Evolutionary conservation across 371 early-diverging fungal genomes (phyloP).

Genomic region (Syncephalastrum racemosum): DNA sequence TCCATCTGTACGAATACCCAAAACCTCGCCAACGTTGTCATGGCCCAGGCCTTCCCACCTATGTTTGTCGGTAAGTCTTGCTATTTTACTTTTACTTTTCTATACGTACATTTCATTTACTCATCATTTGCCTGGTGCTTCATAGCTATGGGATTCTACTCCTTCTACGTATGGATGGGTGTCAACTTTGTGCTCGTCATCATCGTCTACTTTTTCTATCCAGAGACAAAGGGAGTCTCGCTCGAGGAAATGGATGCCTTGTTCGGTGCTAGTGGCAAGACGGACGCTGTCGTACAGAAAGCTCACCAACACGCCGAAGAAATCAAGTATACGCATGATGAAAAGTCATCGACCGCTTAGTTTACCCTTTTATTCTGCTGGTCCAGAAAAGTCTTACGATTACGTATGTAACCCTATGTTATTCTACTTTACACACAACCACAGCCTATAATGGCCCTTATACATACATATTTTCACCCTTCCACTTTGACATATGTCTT

Average conservation of each 20-base stretch:
- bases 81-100: constrained; percentile 20
- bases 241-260: constrained; percentile 77
- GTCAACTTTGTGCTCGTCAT: constrained; percentile 42
- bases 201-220: constrained; percentile 66
- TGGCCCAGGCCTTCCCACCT: constrained; percentile 60
- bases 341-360: too few species aligned
- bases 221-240: constrained; percentile 74
- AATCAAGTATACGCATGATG: too few species aligned
- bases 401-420: too few species aligned
- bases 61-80: constrained; percentile 56
- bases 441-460: too few species aligned
- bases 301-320: neutral
- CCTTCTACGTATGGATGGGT: constrained; percentile 31
- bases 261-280: constrained; percentile 31
- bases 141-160: constrained; percentile 40
- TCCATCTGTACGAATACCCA: constrained; percentile 81
- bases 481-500: too few species aligned
- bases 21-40: constrained; percentile 72
- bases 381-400: too few species aligned
- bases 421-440: too few species aligned
- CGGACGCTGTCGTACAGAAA: constrained; percentile 2
- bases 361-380: too few species aligned
- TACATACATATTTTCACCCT: too few species aligned
- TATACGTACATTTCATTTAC: too few species aligned
- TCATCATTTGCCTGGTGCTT: too few species aligned